Percentiles rank a stretch among this genome's conserved stretches.
phyloP scores from a whole-genome alignment of 2,329 filamentous ascomycete species.

The Colletotrichum sp. region DNA sequence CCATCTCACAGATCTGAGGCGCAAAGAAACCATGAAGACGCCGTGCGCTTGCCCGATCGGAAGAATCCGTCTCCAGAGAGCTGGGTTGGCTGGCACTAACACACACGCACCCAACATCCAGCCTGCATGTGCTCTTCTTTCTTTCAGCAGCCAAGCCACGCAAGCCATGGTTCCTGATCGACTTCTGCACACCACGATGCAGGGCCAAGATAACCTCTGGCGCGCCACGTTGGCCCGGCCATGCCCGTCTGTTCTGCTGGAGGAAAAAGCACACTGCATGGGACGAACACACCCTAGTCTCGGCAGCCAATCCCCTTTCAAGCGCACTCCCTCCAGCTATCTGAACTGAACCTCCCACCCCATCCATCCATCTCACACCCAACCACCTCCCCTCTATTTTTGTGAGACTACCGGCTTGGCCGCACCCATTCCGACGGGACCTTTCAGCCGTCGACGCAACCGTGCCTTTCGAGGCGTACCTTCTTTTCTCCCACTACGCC shows the following conservation, averaged over 20 bases:
- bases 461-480: neutral
- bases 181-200: neutral
- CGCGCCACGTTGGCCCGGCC: neutral
- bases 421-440: neutral
- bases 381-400: slow-evolving; percentile 4
- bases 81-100: neutral
- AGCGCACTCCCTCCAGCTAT: neutral
- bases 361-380: neutral
- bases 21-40: neutral
- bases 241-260: neutral
- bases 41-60: neutral
- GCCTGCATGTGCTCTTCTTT: neutral
- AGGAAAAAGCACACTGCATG: neutral
- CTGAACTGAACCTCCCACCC: neutral
- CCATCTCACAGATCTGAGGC: neutral
- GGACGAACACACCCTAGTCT: neutral
- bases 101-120: neutral
- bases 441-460: neutral
- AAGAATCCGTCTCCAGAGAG: neutral
- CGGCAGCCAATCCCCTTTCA: neutral
- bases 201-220: neutral
- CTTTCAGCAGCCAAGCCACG: neutral
- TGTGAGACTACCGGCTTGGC: slow-evolving; percentile 5
- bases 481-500: neutral
- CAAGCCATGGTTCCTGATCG: neutral